Conservation (phyloP, 495 filamentous ascomycete genomes). For the Chaetomium cochliodes region DNA sequence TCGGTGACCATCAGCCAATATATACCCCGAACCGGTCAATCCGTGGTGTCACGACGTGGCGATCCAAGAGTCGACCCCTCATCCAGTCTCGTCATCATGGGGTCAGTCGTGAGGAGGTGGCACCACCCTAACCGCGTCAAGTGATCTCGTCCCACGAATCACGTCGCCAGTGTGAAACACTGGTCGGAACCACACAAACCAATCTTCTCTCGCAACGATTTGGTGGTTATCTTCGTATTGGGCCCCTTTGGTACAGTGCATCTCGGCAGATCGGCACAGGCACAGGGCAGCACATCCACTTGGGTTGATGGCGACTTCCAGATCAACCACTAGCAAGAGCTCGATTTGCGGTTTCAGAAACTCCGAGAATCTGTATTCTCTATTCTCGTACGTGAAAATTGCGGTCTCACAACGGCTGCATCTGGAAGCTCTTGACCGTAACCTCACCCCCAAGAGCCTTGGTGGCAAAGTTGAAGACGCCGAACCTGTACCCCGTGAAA, state of each 20-base stretch:
- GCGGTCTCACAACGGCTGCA: slow-evolving; percentile 13
- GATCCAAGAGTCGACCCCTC: slow-evolving; percentile 3
- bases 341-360: too few relatives aligned
- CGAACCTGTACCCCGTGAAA: slow-evolving; percentile 59
- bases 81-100: not conserved
- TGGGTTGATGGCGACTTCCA: too few relatives aligned
- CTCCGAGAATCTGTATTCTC: not conserved
- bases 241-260: not conserved
- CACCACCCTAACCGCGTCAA: not conserved
- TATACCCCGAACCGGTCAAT: not conserved
- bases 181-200: not conserved
- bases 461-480: slow-evolving; percentile 59
- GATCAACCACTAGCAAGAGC: too few relatives aligned
- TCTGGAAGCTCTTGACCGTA: slow-evolving; percentile 38
- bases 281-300: not conserved
- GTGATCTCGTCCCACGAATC: not conserved
- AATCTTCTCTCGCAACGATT: not conserved
- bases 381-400: not conserved
- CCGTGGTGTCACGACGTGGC: not conserved
- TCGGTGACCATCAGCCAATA: not conserved
- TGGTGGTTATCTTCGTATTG: not conserved
- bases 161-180: not conserved
- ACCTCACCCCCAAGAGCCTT: slow-evolving; percentile 51
- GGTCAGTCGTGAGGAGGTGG: not conserved
- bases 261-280: not conserved